Evolutionary conservation across 2,329 filamentous ascomycete species (phyloP), one percentile per base, ranked within the genome.

Genomic region (Trichoderma citrinoviride): DNA sequence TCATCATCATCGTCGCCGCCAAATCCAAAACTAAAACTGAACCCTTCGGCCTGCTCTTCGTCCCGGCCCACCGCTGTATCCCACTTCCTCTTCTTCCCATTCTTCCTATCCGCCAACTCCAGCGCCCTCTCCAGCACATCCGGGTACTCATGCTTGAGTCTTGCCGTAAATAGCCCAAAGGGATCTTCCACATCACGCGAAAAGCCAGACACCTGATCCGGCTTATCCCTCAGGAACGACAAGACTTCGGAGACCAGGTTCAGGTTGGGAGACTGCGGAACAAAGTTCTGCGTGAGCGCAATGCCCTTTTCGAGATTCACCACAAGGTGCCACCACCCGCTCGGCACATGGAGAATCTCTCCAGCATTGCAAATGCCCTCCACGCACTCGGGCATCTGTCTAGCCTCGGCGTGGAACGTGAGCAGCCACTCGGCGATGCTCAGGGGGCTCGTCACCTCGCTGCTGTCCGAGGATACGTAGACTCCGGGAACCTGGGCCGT

Each of bases 351-450:
- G 56, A 98, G 78, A 17, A 98, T 89, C 76, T 98, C 95, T 2
- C 94, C 94, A 47, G 88, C 86, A 15, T 80, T 78, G 74, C 94
- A 98, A 29, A 98, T 87, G 0, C 92, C 94, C 77, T 98, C 94
- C 33, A 90, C 77, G 72, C 93, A 97, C 12, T 90, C 92, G 0
- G 89, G 85, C 2, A 89, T 87, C 60, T 80, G 82, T 58, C 94
- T 86, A 10, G 94, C 95, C 72, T 93, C 90, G 2, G 85, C 85
- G 73, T 98, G 95, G 76, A 97, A 98, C 29, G 89, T 88, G 15
- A 98, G 83, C 7, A 98, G 84, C 90, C 95, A 98, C 78, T 98
- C 94, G n/a, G 93, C 92, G 70, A 98, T 97, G 77, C 92, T 96
- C 12, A 98, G 84, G 1, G 94, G 95, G 61, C 90, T 93, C 0